phyloP scores from a whole-genome alignment of 257 asterid genomes.

The Leonotis leonurus region DNA sequence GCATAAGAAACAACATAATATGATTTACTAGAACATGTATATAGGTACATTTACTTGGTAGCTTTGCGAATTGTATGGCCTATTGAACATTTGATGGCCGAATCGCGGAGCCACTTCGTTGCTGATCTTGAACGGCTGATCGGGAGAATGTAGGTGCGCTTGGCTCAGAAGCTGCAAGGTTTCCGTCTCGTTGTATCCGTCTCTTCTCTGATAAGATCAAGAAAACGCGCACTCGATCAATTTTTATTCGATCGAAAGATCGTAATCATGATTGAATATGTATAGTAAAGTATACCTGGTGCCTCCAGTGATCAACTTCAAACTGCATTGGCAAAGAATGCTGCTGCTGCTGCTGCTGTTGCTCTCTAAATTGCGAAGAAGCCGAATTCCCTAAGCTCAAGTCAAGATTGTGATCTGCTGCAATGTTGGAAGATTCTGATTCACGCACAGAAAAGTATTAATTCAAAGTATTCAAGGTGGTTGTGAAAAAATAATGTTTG shows the following conservation, averaged over 20 bases:
- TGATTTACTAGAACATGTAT: no score
- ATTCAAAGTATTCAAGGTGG: no score
- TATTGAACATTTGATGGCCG: slow-evolving; percentile 41
- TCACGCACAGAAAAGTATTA: not conserved
- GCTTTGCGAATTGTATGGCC: slow-evolving; percentile 21
- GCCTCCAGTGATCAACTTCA: slow-evolving; percentile 42
- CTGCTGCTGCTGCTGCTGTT: slow-evolving; percentile 25
- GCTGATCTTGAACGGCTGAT: slow-evolving; percentile 19
- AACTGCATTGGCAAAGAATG: slow-evolving; percentile 29
- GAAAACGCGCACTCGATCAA: not conserved
- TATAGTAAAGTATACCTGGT: no score
- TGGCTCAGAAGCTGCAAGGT: slow-evolving; percentile 60
- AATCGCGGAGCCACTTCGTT: slow-evolving; percentile 32
- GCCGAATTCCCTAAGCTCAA: slow-evolving; percentile 69
- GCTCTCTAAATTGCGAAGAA: slow-evolving; percentile 29
- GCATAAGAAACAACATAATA: no score
- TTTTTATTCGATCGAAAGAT: not conserved
- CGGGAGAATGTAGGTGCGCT: slow-evolving; percentile 49
- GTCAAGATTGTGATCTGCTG: slow-evolving; percentile 65
- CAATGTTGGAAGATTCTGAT: slow-evolving; percentile 41
- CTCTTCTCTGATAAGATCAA: slow-evolving; percentile 23
- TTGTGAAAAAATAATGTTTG: not conserved
- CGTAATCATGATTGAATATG: no score
- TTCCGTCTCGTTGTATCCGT: slow-evolving; percentile 45
- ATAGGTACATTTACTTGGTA: slow-evolving; percentile 29